Base-by-base conservation (phyloP, 306 rosid genomes). In the Senna tora region DNA sequence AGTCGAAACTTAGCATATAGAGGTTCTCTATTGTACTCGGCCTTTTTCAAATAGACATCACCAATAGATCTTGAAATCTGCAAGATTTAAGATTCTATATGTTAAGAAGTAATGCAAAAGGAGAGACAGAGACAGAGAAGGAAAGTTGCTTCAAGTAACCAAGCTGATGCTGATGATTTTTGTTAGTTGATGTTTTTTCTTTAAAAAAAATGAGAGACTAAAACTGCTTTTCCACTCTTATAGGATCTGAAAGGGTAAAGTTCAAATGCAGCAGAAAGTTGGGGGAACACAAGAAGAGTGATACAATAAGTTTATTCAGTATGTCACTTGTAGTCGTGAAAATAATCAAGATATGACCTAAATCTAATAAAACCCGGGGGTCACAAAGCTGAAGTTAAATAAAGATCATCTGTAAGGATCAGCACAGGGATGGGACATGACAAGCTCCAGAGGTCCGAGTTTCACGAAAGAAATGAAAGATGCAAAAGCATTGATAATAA, bases 1-100 rank as follows among this genome's bases (percentile, higher is more conserved):
- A 88, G 89, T 39, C 91, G 94, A 72, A 88, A 88, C 84, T 84
- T 88, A 16, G 75, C 57, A 76, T 72, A 86, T 32, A 88, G 83
- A 42, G 94, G 94, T 68, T 88, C 91, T 72, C 85, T 84, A 78
- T 88, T 88, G 77, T 84, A 88, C 79, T 88, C 94, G 0, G 89
- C 77, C 78, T 80, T 88, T 60, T 88, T 88, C 74, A 88, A 75
- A 79, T 86, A 88, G 19, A 80, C 84, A 30, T 88, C 94, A 25
- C 94, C 94, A 25, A 88, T 86, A 9, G 94, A 88, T 80, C 87
- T 80, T 61, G 94, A 88, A 73, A 88, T 30, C 94, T 88, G 84
- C 75, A 78, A 80, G 59, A 55, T 15, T 28, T n/a, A 70, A 65
- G 65, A 43, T 41, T 52, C 11, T 14, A 13, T 51, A 34, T 60